Percentiles rank a stretch among this genome's conserved stretches.
These are phyloP conservation scores for Phytophthora megakarya DNA, from an alignment of 352 stramenopile species.

Conservation along the genomic window DNA sequence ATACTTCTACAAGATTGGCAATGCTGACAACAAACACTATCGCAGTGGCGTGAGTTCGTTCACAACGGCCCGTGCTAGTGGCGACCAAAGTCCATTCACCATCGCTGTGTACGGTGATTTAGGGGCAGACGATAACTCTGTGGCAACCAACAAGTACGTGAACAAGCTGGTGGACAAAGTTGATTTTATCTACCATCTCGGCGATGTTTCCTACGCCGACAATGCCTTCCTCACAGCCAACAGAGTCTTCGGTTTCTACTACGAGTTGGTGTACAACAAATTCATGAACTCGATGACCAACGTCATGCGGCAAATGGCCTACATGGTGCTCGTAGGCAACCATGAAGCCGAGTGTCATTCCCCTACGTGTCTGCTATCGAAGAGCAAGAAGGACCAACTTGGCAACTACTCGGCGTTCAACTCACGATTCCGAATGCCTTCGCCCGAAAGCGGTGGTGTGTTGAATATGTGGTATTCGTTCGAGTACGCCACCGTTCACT, in stretches of 20 bases:
- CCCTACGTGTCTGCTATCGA: slow-evolving; percentile 35
- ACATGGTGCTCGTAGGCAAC: slow-evolving; percentile 76
- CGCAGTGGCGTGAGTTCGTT: slow-evolving; percentile 36
- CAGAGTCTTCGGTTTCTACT: slow-evolving; percentile 35
- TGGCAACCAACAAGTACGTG: slow-evolving; percentile 43
- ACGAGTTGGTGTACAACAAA: slow-evolving; percentile 59
- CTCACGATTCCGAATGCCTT: slow-evolving; percentile 45
- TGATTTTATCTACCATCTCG: slow-evolving; percentile 42
- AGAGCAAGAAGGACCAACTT: slow-evolving; percentile 31
- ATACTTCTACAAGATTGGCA: slow-evolving; percentile 29
- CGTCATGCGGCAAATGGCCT: slow-evolving; percentile 48
- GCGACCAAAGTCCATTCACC: slow-evolving; percentile 30
- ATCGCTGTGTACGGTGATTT: slow-evolving; percentile 41
- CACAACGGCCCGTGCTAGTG: slow-evolving; percentile 34
- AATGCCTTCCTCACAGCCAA: slow-evolving; percentile 37
- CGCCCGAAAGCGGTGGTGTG: slow-evolving; percentile 35
- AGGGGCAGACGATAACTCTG: slow-evolving; percentile 33
- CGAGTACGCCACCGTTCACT: slow-evolving; percentile 57
- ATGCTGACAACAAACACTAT: slow-evolving; percentile 19
- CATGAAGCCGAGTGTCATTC: slow-evolving; percentile 67
- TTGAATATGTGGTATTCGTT: slow-evolving; percentile 55
- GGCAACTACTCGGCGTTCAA: slow-evolving; percentile 68
- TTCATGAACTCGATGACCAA: slow-evolving; percentile 67
- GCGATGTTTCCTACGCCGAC: slow-evolving; percentile 41
- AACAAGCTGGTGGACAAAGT: slow-evolving; percentile 24